phyloP scores from a whole-genome alignment of 2,329 filamentous ascomycete genomes.

The Pezizomycotina sp. region DNA sequence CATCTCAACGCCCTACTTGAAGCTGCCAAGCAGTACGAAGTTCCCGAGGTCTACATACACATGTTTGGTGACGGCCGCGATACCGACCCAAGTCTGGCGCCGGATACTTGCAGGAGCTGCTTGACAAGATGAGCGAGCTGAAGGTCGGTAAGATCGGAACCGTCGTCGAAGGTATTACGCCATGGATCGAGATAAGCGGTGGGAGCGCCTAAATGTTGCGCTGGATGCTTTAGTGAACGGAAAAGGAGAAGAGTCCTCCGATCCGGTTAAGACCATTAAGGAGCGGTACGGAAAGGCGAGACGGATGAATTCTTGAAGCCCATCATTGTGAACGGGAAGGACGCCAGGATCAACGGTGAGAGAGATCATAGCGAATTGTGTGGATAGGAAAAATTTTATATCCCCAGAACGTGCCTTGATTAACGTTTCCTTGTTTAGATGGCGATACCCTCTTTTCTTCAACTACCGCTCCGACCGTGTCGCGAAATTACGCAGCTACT shows the following conservation, averaged over 20 bases:
- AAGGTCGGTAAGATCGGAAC: slow-evolving; percentile 78
- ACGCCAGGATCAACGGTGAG: slow-evolving; percentile 67
- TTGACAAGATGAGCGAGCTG: slow-evolving; percentile 66
- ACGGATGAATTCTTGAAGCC: slow-evolving; percentile 97
- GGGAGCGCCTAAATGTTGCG: slow-evolving; percentile 83
- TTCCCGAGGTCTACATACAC: slow-evolving; percentile 92
- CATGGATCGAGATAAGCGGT: slow-evolving; percentile 99
- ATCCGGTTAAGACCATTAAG: slow-evolving; percentile 74
- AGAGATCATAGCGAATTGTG: no score
- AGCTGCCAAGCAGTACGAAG: slow-evolving; percentile 71
- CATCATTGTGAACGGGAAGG: slow-evolving; percentile 80
- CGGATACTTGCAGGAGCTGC: slow-evolving; percentile 71
- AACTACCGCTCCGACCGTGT: slow-evolving; percentile 99
- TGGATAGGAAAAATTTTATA: not conserved
- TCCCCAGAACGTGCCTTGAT: not conserved
- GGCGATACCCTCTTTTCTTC: slow-evolving; percentile 97
- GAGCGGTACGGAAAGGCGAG: slow-evolving; percentile 73
- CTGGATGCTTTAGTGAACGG: slow-evolving; percentile 73
- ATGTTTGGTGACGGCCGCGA: slow-evolving; percentile 98
- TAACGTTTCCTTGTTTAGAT: slow-evolving; percentile 40
- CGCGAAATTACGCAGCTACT: slow-evolving; percentile 91
- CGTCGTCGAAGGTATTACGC: slow-evolving; percentile 78
- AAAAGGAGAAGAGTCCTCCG: slow-evolving; percentile 69
- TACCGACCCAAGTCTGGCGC: slow-evolving; percentile 91
- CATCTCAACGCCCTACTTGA: slow-evolving; percentile 77